Evolutionary conservation across 345 rosid species (phyloP).

Genomic region (Reutealis trisperma): DNA sequence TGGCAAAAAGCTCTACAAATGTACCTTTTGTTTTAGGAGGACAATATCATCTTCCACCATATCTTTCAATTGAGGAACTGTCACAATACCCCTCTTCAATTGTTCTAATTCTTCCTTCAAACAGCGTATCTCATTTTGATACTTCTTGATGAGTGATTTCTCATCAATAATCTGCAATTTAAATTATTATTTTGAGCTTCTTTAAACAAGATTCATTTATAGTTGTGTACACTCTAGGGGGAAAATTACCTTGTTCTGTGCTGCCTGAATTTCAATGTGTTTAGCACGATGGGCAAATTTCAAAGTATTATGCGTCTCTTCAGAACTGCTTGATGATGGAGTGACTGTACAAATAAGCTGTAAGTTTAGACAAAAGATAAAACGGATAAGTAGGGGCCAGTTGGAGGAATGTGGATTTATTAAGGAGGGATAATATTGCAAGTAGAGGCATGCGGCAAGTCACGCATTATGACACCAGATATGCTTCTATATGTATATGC

Average conservation of each 20-base stretch:
- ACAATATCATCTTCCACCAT: conserved; percentile 74
- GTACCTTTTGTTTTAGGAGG: conserved; percentile 89
- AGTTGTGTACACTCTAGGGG: not conserved
- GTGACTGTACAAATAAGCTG: conserved; percentile 99
- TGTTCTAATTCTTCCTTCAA: conserved; percentile 95
- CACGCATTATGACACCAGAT: not conserved
- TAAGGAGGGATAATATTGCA: not conserved
- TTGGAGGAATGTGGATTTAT: not conserved
- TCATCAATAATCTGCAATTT: conserved; percentile 86
- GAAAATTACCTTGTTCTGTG: conserved; percentile 77
- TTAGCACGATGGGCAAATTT: conserved; percentile 99
- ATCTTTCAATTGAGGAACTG: conserved; percentile 69
- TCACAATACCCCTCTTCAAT: conserved; percentile 75
- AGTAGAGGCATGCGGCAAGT: not conserved
- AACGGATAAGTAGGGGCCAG: conserved; percentile 18
- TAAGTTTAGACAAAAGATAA: conserved; percentile 33
- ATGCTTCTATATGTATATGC: not conserved
- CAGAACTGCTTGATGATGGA: conserved; percentile 92
- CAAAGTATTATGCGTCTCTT: conserved; percentile 97
- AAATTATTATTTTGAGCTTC: conserved; percentile 23
- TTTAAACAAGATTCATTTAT: conserved; percentile 1
- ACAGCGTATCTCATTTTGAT: conserved; percentile 87
- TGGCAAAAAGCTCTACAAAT: conserved; percentile 9
- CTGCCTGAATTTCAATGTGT: conserved; percentile 95
- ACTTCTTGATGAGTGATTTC: conserved; percentile 96